phyloP scores from a whole-genome alignment of 23 red algal genomes.

The Gracilaria vermiculophylla region DNA sequence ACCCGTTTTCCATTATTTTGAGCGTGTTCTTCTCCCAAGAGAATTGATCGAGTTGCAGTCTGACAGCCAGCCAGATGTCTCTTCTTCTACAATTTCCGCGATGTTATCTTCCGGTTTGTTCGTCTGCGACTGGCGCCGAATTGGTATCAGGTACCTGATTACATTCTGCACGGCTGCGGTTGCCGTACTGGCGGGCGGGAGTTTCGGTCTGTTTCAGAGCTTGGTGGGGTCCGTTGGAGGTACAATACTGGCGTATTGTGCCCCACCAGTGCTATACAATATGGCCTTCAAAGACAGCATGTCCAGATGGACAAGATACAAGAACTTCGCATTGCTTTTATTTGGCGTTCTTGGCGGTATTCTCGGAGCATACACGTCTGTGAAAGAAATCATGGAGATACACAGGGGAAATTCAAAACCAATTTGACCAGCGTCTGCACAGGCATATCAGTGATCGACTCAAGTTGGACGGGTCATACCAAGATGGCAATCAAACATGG shows the following conservation, averaged over 20 bases:
- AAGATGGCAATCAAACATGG: too few species aligned
- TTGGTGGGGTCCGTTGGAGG: constrained; percentile 82
- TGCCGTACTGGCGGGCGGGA: constrained; percentile 79
- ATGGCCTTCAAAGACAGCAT: constrained; percentile 14
- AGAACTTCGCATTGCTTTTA: constrained; percentile 26
- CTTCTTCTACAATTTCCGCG: constrained; percentile 3
- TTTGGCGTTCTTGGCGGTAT: constrained; percentile 48
- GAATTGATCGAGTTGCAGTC: neutral
- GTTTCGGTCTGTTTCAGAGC: constrained; percentile 94
- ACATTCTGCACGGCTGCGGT: constrained; percentile 70
- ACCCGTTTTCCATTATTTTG: constrained; percentile 86
- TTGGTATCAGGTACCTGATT: constrained; percentile 58
- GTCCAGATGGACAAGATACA: neutral
- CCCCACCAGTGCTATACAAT: constrained; percentile 72
- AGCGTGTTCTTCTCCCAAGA: constrained; percentile 46
- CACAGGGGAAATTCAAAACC: constrained; percentile 23
- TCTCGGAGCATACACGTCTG: constrained; percentile 31
- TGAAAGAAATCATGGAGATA: constrained; percentile 36
- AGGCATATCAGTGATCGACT: neutral
- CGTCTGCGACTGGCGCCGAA: constrained; percentile 51
- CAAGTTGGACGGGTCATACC: too few species aligned
- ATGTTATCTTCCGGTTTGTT: constrained; percentile 28
- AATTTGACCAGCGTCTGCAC: neutral
- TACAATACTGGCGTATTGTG: constrained; percentile 79
- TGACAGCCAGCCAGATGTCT: neutral